Evolutionary conservation across 2,329 filamentous ascomycete species (phyloP), one percentile per base, ranked within the genome.

Genomic region (Diaporthe ampelina): DNA sequence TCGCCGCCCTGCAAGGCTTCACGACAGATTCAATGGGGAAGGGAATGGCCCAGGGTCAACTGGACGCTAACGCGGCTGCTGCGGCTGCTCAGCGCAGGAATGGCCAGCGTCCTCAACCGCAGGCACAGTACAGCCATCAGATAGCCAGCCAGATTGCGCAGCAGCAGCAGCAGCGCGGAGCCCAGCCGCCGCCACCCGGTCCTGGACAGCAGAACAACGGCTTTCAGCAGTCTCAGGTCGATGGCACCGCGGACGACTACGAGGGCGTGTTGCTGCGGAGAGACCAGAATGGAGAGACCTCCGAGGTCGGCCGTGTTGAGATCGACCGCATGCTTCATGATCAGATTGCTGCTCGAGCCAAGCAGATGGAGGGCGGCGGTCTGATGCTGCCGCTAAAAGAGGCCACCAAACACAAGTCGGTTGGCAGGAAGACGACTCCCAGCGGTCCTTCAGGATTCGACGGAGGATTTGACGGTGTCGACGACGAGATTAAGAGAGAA

Each of bases 331-430:
- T 94, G 80, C 90, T 96, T 78, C 93, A 94, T 77, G 86, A 88
- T 69, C 91, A 92, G 78, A 91, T 95, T 75, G 88, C 91, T 70
- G 88, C 90, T 59, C 88, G 89, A 77, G 92, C 92, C 11, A 91
- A 90, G 81, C 86, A 87, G 77, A 92, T 95, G 86, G 92, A 95
- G 81, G 94, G 91, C 65, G 94, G 91, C 58, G 91, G 94, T 10
- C 84, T 95, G 74, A 94, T 95, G 93, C 82, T 95, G 24, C 92
- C 94, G 2, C 86, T 95, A 15, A 87, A 89, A 77, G 86, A 92
- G 77, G 88, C 89, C 17, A 83, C 83, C 9, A 86, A 85, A 77
- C 77, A 80, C 61, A 83, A 81, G 67, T 78, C 81, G 75, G 76
- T 80, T 50, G 48, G 79, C 21, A 75, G 35, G 56, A 78, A 78